These are phyloP conservation scores for Primulina huaijiensis DNA, from an alignment of 257 asterid genomes.

Conservation along the genomic window DNA sequence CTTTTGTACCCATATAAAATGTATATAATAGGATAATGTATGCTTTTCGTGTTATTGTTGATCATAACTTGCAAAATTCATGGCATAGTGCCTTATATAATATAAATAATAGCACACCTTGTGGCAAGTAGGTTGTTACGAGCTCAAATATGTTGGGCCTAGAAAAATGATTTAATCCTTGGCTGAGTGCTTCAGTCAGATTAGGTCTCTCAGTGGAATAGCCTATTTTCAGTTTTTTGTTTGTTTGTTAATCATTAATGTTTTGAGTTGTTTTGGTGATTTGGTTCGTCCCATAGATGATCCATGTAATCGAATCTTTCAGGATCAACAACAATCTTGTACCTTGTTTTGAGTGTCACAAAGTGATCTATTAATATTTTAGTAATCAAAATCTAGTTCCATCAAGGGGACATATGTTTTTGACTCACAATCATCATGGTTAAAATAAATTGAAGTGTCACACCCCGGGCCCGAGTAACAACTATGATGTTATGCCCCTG, in stretches of 20 bases:
- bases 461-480: too few species aligned
- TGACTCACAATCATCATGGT: background rate
- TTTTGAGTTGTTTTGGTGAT: too few species aligned
- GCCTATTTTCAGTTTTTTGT: background rate
- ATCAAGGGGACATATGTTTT: background rate
- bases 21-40: too few species aligned
- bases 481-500: too few species aligned
- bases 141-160: too few species aligned
- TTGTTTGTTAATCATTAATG: too few species aligned
- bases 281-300: too few species aligned
- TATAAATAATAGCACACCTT: background rate
- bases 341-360: background rate
- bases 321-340: background rate
- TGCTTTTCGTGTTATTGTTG: background rate
- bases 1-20: too few species aligned
- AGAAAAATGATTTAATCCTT: background rate
- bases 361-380: background rate
- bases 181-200: background rate
- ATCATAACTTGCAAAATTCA: background rate
- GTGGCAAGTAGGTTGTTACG: background rate
- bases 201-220: background rate
- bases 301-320: background rate
- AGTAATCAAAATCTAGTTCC: background rate
- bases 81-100: background rate
- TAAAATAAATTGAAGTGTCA: background rate